Conservation (phyloP, 257 asterid genomes). For the Solanum appendiculatum region DNA sequence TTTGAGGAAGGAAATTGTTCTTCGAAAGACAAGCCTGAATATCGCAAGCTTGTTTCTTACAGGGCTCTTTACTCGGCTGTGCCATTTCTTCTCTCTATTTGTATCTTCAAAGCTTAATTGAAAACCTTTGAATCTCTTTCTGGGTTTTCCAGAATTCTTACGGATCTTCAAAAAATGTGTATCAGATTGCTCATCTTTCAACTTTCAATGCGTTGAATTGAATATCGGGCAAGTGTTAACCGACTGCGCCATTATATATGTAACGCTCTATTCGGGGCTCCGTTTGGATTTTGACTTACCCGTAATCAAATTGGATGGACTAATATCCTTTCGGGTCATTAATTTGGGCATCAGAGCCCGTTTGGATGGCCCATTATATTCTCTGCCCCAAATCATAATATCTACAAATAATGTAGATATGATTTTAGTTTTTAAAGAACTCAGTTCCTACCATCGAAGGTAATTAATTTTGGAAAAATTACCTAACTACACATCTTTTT, state of each 20-base stretch:
- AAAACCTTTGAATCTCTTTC: neutral
- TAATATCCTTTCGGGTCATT: neutral
- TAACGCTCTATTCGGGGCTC: neutral
- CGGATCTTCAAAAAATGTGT: neutral
- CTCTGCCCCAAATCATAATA: too few relatives aligned
- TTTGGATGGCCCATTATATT: neutral
- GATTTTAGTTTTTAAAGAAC: too few relatives aligned
- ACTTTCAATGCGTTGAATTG: neutral
- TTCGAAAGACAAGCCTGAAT: constrained; percentile 96
- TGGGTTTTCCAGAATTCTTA: neutral
- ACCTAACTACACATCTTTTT: too few relatives aligned
- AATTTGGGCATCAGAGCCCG: neutral
- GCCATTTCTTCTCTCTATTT: constrained; percentile 28
- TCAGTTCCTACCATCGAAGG: too few relatives aligned
- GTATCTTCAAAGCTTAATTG: neutral
- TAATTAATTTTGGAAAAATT: too few relatives aligned
- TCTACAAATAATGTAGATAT: too few relatives aligned
- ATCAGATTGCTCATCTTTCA: neutral
- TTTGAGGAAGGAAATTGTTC: constrained; percentile 83
- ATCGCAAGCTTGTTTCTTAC: constrained; percentile 90
- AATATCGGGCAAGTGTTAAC: neutral
- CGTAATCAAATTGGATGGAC: neutral
- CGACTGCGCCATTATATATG: neutral
- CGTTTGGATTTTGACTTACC: neutral
- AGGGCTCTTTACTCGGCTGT: constrained; percentile 84